Percentiles rank a stretch among this genome's conserved stretches.
Conservation (phyloP, 495 filamentous ascomycete genomes). For the Neurospora africana region DNA sequence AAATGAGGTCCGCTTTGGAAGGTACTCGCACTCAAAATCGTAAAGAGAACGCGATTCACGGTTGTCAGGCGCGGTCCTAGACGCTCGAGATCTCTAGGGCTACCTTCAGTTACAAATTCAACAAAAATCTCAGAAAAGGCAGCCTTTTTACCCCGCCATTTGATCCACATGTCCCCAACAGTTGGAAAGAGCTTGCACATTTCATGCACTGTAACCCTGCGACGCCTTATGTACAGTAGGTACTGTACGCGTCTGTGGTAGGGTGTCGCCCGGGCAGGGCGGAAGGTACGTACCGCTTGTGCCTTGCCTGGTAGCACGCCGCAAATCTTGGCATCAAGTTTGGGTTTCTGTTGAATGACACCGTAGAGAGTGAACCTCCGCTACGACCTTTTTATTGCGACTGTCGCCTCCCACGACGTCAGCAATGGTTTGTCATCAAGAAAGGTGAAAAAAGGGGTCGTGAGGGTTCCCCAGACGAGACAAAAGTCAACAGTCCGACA, state of each 20-base stretch:
- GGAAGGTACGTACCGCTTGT: background rate
- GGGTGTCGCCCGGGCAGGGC: conserved; percentile 1
- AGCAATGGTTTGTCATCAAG: background rate
- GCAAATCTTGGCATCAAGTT: background rate
- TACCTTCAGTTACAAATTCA: conserved; percentile 2
- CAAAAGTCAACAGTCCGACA: background rate
- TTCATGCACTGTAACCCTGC: conserved; percentile 4
- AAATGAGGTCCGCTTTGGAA: background rate
- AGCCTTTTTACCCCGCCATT: background rate
- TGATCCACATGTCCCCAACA: conserved; percentile 16
- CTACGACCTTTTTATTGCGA: background rate
- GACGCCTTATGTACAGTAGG: background rate
- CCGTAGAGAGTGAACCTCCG: background rate
- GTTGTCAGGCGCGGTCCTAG: background rate
- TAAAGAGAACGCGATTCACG: background rate
- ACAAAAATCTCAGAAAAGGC: background rate
- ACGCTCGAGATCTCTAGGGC: background rate
- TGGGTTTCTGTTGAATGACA: background rate
- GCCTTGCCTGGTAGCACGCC: background rate
- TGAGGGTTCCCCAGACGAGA: background rate
- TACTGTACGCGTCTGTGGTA: background rate
- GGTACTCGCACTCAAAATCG: background rate
- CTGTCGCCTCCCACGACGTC: background rate
- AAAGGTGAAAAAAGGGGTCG: background rate
- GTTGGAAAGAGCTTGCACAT: conserved; percentile 8